phyloP scores from a whole-genome alignment of 148 eudicot genomes.

The Rhododendron kiyosumense region DNA sequence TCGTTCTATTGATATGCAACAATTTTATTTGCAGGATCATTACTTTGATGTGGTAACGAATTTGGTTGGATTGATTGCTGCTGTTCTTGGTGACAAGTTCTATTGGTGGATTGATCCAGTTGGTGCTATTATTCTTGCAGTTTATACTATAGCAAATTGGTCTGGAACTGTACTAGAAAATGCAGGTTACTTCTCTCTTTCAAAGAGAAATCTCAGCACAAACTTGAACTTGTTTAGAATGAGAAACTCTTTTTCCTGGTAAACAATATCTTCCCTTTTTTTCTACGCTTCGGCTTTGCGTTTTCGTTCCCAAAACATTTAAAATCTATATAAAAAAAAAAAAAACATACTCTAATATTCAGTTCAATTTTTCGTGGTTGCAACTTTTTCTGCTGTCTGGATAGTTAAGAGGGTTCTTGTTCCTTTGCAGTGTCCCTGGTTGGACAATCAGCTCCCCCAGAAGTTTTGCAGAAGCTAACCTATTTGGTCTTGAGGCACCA shows the following conservation, averaged over 20 bases:
- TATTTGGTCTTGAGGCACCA: constrained; percentile 60
- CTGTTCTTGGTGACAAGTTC: constrained; percentile 58
- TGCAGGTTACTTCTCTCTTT: constrained; percentile 40
- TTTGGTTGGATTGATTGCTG: constrained; percentile 65
- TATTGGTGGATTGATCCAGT: constrained; percentile 77
- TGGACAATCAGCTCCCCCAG: constrained; percentile 77
- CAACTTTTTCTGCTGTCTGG: neutral
- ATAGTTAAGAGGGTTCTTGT: neutral
- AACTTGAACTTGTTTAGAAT: neutral
- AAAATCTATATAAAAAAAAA: neutral
- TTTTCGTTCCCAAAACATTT: neutral
- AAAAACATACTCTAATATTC: neutral
- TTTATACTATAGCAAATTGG: constrained; percentile 70
- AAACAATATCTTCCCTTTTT: neutral
- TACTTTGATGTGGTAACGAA: constrained; percentile 81
- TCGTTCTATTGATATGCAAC: neutral
- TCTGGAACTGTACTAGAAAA: constrained; percentile 72
- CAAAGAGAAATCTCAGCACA: neutral
- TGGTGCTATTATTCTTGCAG: constrained; percentile 62
- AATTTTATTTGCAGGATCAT: constrained; percentile 46
- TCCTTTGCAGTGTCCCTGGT: constrained; percentile 47
- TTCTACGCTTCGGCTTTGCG: neutral
- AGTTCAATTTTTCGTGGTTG: neutral
- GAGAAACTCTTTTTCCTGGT: neutral
- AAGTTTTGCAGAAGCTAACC: constrained; percentile 63